These are phyloP conservation scores for Fraxinus greggii DNA, from an alignment of 305 asterid species.

Conservation along the genomic window DNA sequence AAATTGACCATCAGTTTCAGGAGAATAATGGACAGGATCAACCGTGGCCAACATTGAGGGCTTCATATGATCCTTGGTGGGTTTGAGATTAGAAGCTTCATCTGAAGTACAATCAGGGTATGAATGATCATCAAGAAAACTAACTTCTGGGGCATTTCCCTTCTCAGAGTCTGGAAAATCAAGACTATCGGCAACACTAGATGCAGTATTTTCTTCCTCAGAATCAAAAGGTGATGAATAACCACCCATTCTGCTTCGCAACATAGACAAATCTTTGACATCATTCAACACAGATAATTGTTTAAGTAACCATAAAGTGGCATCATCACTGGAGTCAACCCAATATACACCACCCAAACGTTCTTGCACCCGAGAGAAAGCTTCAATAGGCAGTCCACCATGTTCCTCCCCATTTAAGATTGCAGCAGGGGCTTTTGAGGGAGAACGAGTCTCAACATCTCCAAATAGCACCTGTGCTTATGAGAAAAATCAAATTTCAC, in stretches of 20 bases:
- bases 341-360: constrained; percentile 84
- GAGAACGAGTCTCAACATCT: constrained; percentile 74
- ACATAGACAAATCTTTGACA: constrained; percentile 68
- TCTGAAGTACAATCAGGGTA: constrained; percentile 58
- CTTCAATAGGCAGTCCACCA: constrained; percentile 94
- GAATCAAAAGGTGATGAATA: constrained; percentile 88
- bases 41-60: too few relatives aligned
- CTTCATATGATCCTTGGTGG: too few relatives aligned
- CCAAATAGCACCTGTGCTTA: constrained; percentile 76
- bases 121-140: constrained; percentile 59
- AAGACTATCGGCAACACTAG: constrained; percentile 87
- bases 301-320: constrained; percentile 86
- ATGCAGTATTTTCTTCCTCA: constrained; percentile 91
- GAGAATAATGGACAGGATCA: too few relatives aligned
- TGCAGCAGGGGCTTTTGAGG: constrained; percentile 63
- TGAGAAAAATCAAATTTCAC: constrained; percentile 22
- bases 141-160: constrained; percentile 53
- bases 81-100: constrained; percentile 50
- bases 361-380: constrained; percentile 90
- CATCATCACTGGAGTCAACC: constrained; percentile 84
- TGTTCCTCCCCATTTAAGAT: constrained; percentile 80
- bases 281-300: constrained; percentile 77
- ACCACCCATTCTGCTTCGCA: constrained; percentile 67
- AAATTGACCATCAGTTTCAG: constrained; percentile 32
- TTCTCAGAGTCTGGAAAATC: constrained; percentile 88